Percentiles rank a stretch among this genome's conserved stretches.
Evolutionary conservation across 2,329 filamentous ascomycete species (phyloP).

Genomic region (Aureobasidium sp.): DNA sequence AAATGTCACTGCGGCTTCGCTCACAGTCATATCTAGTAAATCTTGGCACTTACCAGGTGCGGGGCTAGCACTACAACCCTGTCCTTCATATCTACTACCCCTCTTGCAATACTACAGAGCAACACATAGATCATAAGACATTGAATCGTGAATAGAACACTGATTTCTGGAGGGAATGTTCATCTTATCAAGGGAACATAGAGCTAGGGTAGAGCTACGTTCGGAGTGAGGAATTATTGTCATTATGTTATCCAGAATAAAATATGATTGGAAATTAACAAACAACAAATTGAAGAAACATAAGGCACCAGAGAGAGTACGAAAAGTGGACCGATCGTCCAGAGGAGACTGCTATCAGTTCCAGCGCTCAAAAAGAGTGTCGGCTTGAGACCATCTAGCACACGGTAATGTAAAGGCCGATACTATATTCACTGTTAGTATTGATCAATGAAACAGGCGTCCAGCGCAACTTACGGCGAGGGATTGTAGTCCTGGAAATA

Average conservation of each 20-base stretch:
- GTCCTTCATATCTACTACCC: background rate
- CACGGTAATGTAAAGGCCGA: conserved; percentile 3
- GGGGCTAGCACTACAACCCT: background rate
- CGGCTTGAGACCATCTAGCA: background rate
- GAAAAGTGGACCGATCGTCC: background rate
- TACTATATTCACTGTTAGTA: background rate
- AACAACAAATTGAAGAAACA: too few relatives aligned
- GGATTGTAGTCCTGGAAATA: conserved; percentile 59
- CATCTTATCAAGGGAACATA: too few relatives aligned
- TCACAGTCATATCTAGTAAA: background rate
- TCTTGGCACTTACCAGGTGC: background rate
- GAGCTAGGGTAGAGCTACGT: too few relatives aligned
- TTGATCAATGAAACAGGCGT: background rate
- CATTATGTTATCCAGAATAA: too few relatives aligned
- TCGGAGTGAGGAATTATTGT: too few relatives aligned
- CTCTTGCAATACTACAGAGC: too few relatives aligned
- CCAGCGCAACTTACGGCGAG: background rate
- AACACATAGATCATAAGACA: too few relatives aligned
- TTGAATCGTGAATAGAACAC: too few relatives aligned
- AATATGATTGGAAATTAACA: too few relatives aligned
- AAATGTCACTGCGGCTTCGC: background rate
- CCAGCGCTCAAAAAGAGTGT: background rate
- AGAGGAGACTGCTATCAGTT: too few relatives aligned
- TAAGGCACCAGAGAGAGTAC: background rate
- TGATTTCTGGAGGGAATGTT: too few relatives aligned